Evolutionary conservation across 768 basidiomycete genomes (phyloP), one percentile per base, ranked within the genome.

Genomic region (Suillus bovinus): DNA sequence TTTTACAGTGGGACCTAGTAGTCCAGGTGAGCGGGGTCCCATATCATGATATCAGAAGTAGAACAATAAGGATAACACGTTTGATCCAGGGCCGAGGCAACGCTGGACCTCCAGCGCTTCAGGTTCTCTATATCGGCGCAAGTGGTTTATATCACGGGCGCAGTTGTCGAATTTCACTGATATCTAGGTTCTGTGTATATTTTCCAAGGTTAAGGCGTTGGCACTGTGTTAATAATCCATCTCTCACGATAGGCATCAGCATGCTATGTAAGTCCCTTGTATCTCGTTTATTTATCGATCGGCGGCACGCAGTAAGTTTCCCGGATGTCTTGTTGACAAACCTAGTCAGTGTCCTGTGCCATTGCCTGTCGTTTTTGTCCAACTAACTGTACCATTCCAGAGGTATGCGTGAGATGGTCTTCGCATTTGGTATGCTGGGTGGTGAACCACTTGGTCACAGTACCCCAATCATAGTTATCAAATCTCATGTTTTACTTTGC

Each of bases 401-500:
- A 33, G 31, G 31, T 0, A 17, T 13, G 20, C 11, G 31, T 33
- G 20, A 52, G 17, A n/a, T n/a, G n/a, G n/a, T 33, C 31, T 20
- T n/a, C 17, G 17, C 20, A 13, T 52, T 52, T 33, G 20, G 29
- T 5, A 20, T 33, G 11, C 10, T n/a, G 10, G 31, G 33, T 13
- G 52, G 52, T 34, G 52, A 34, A 33, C n/a, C 34, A 22, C 8
- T 34, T n/a, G 34, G 22, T 14, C 7, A 13, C 34, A 24, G 7
- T 22, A 54, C 13, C 13, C 6, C 31, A 16, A 16, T 24, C 16
- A n/a, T 53, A 53, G 31, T 53, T 1, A 33, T 53, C 6, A 54
- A 54, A 53, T 8, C n/a, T 53, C 53, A 16, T 22, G 53, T 54
- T 54, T 36, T 36, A 36, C 53, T 54, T 54, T 54, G 53, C 53